Evolutionary conservation across 106 monocot species (phyloP), one percentile per base, ranked within the genome.

Genomic region (Dioscorea zingiberensis): DNA sequence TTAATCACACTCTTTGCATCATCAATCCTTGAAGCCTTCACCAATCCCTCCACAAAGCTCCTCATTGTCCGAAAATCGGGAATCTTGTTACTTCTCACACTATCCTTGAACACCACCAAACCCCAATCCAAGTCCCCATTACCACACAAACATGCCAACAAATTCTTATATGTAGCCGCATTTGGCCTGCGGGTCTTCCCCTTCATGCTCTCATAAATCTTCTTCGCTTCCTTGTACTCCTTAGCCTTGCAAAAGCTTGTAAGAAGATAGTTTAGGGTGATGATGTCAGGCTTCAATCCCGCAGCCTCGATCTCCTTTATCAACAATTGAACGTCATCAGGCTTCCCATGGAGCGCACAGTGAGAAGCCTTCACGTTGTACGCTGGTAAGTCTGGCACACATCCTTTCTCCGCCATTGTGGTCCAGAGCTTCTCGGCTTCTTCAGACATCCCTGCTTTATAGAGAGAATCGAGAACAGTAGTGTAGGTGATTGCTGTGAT

Each of bases 41-140:
- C 65, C 64, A 76, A 23, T 23, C 73, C 73, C 27, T 80, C 80
- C 12, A 84, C 66, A 25, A 80, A 48, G 21, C 58, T 70, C 54
- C 76, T 87, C 22, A 80, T 56, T 19, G 58, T 67, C 56, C 77
- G 82, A 54, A 92, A 81, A 3, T 83, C 83, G 11, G 73, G 84
- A 0, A 66, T 67, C 22, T 54, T 78, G 44, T 68, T 79, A 71
- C 61, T 80, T 13, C 21, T 51, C 47, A 84, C 76, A 29, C 84
- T 76, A 15, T 82, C 79, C 71, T 58, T 57, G 59, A 76, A 87
- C 57, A 92, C 23, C 58, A 71, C 59, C 47, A 67, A 47, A 0
- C 80, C 84, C 54, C 28, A 26, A 46, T 45, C 54, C 23, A 80
- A 72, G 58, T 77, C 72, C 46, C 68, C 84, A 25, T 77, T 87